phyloP scores from a whole-genome alignment of 208 protist genomes.

The Porcisia hertigi region DNA sequence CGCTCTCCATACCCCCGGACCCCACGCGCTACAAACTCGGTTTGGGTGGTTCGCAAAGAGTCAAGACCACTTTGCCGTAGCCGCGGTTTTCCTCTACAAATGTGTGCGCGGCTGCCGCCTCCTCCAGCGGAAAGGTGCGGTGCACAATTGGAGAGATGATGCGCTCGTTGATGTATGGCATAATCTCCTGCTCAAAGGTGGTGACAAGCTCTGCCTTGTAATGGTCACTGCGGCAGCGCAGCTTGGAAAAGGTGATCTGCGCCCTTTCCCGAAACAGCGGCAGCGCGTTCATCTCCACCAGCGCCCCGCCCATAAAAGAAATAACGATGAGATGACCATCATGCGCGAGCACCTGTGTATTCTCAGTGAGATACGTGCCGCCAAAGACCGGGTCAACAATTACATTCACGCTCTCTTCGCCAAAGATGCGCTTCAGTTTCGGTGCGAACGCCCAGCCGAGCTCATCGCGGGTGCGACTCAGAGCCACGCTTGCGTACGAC shows the following conservation, averaged over 20 bases:
- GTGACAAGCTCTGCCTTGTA: slow-evolving; percentile 63
- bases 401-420: slow-evolving; percentile 52
- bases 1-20: not conserved
- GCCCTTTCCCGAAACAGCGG: slow-evolving; percentile 57
- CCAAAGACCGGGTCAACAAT: slow-evolving; percentile 86
- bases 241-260: slow-evolving; percentile 67
- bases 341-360: slow-evolving; percentile 51
- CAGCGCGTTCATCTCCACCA: slow-evolving; percentile 49
- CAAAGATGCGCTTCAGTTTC: slow-evolving; percentile 55
- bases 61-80: slow-evolving; percentile 72
- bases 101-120: slow-evolving; percentile 55
- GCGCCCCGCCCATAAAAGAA: slow-evolving; percentile 66
- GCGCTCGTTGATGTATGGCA: slow-evolving; percentile 60
- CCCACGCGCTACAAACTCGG: not conserved
- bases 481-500: slow-evolving; percentile 42
- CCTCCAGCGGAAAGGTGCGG: slow-evolving; percentile 53
- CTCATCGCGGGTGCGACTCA: slow-evolving; percentile 59
- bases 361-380: slow-evolving; percentile 64
- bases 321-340: slow-evolving; percentile 65
- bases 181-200: slow-evolving; percentile 57
- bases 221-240: slow-evolving; percentile 51
- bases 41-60: slow-evolving; percentile 8
- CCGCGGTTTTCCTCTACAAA: slow-evolving; percentile 50
- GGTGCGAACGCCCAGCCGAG: slow-evolving; percentile 49
- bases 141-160: slow-evolving; percentile 53